These are phyloP conservation scores for Trichosporon asahii DNA, from an alignment of 1,284 basidiomycete genomes.

Conservation along the genomic window DNA sequence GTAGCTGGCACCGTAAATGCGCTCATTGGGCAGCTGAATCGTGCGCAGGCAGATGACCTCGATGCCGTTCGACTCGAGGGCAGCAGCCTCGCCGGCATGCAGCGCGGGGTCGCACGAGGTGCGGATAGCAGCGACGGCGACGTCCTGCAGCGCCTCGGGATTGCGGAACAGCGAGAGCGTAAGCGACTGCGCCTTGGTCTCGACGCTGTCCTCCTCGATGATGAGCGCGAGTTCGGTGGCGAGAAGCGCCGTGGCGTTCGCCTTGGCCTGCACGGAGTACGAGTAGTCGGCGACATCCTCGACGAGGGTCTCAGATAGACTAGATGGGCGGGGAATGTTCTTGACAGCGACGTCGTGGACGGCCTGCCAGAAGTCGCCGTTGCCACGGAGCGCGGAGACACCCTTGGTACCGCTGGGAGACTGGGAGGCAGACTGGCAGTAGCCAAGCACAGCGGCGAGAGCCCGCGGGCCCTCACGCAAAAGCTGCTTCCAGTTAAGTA, in stretches of 20 bases:
- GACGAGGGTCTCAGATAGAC: conserved; percentile 38
- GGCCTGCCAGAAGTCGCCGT: conserved; percentile 38
- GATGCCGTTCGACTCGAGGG: conserved; percentile 35
- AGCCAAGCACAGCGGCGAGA: conserved; percentile 70
- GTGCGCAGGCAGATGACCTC: conserved; percentile 56
- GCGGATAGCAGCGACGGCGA: conserved; percentile 30
- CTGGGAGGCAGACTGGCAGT: conserved; percentile 64
- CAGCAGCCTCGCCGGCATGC: conserved; percentile 34
- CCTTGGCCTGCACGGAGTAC: conserved; percentile 55
- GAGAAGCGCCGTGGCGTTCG: conserved; percentile 38
- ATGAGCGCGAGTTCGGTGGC: conserved; percentile 36
- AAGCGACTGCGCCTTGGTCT: conserved; percentile 36
- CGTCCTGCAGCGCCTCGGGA: conserved; percentile 40
- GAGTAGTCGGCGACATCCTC: conserved; percentile 57
- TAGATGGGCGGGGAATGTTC: conserved; percentile 38
- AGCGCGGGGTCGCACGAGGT: conserved; percentile 40
- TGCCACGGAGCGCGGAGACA: conserved; percentile 29
- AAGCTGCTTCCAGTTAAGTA: conserved; percentile 60
- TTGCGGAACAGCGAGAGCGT: conserved; percentile 45
- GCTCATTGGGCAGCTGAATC: conserved; percentile 62
- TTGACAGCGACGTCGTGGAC: conserved; percentile 38
- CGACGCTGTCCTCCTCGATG: conserved; percentile 30
- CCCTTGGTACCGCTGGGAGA: conserved; percentile 30
- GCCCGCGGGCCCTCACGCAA: conserved; percentile 73
- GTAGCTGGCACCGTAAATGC: conserved; percentile 77